Conservation (phyloP, 164 flowering plant species). For the Hamamelis virginiana region DNA sequence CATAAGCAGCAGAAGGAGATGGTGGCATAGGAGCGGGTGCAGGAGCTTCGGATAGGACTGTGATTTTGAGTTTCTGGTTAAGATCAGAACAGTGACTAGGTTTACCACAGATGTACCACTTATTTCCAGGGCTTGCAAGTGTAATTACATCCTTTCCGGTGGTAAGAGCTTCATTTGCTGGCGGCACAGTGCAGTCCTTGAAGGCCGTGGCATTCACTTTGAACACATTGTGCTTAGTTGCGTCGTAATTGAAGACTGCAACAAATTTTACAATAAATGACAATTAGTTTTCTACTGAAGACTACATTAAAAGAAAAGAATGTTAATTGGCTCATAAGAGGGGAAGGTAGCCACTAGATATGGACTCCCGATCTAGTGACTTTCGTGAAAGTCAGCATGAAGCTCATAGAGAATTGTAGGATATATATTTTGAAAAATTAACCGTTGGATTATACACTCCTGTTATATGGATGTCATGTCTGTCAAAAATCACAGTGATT, state of each 20-base stretch:
- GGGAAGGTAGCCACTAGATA: too few relatives aligned
- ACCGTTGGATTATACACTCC: too few relatives aligned
- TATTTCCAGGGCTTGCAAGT: not conserved
- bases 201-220: slow-evolving; percentile 8
- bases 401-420: too few relatives aligned
- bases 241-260: slow-evolving; percentile 7
- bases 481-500: too few relatives aligned
- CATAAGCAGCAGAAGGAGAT: not conserved
- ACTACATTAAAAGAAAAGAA: too few relatives aligned
- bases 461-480: too few relatives aligned
- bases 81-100: not conserved
- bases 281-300: too few relatives aligned
- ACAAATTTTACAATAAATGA: not conserved
- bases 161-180: not conserved
- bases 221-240: slow-evolving; percentile 1
- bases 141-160: slow-evolving; percentile 9
- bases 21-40: not conserved
- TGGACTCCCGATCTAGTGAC: too few relatives aligned
- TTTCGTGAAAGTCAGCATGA: too few relatives aligned
- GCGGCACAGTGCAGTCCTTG: slow-evolving; percentile 2
- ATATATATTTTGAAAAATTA: too few relatives aligned
- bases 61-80: not conserved
- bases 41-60: not conserved
- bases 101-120: not conserved
- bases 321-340: too few relatives aligned